phyloP scores from a whole-genome alignment of 2,329 filamentous ascomycete species.

The Fusarium globosum region DNA sequence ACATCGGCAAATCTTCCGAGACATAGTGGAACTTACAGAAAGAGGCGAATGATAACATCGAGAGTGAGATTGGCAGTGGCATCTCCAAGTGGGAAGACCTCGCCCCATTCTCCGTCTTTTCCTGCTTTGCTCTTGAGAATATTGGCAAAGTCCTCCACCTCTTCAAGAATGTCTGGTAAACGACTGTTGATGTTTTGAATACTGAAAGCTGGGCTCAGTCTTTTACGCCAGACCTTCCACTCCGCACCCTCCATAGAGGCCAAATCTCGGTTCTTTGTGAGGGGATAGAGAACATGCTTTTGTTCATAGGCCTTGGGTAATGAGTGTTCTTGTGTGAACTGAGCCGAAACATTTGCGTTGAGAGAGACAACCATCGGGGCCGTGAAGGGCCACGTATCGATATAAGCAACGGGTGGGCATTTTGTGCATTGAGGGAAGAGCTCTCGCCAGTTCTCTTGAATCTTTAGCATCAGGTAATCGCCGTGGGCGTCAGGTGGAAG shows the following conservation, averaged over 20 bases:
- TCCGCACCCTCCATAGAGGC: slow-evolving; percentile 46
- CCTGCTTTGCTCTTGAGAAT: slow-evolving; percentile 23
- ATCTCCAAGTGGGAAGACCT: slow-evolving; percentile 48
- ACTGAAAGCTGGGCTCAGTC: slow-evolving; percentile 54
- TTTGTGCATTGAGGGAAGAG: slow-evolving; percentile 32
- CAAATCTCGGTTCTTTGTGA: slow-evolving; percentile 49
- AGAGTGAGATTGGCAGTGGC: slow-evolving; percentile 53
- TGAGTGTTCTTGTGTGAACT: slow-evolving; percentile 38
- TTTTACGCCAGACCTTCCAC: slow-evolving; percentile 46
- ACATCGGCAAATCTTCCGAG: background rate
- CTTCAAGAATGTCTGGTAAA: slow-evolving; percentile 52
- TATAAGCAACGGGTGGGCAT: slow-evolving; percentile 43
- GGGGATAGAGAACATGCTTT: slow-evolving; percentile 42
- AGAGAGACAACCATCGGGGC: slow-evolving; percentile 31
- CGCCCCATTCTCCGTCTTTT: slow-evolving; percentile 8
- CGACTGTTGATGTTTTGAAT: slow-evolving; percentile 49
- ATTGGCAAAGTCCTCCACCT: slow-evolving; percentile 51
- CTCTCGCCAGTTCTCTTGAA: slow-evolving; percentile 31
- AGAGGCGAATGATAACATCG: slow-evolving; percentile 53
- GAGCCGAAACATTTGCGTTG: slow-evolving; percentile 31
- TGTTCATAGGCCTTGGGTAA: slow-evolving; percentile 45
- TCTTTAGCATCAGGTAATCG: slow-evolving; percentile 26
- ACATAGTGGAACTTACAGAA: slow-evolving; percentile 41
- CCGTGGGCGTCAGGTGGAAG: slow-evolving; percentile 32
- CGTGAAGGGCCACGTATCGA: slow-evolving; percentile 47